phyloP scores from a whole-genome alignment of 768 basidiomycete species.

The Termitomyces sp. region DNA sequence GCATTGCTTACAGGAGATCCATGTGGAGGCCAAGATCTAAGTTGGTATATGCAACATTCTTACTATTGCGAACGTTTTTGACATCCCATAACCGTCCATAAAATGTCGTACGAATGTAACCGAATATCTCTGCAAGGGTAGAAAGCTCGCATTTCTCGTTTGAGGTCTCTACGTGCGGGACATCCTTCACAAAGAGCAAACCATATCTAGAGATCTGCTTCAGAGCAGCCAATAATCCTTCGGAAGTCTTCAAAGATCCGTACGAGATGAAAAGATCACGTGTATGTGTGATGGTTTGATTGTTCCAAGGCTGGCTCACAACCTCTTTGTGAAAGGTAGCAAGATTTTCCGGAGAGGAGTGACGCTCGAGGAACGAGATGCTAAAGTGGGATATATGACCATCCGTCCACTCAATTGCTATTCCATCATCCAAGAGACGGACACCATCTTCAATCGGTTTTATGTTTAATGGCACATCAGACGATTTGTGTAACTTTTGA shows the following conservation, averaged over 20 bases:
- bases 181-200: conserved; percentile 62
- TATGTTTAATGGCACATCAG: conserved; percentile 53
- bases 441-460: conserved; percentile 38
- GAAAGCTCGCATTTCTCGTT: conserved; percentile 62
- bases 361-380: conserved; percentile 36
- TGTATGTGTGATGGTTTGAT: conserved; percentile 10
- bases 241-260: conserved; percentile 34
- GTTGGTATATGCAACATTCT: conserved; percentile 94
- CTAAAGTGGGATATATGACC: conserved; percentile 56
- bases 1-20: conserved; percentile 73
- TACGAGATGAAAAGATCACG: conserved; percentile 54
- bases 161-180: conserved; percentile 58
- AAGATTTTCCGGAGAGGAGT: conserved; percentile 28
- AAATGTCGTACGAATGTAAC: conserved; percentile 79
- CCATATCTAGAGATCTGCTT: conserved; percentile 69
- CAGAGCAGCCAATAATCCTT: conserved; percentile 52
- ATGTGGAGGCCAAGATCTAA: conserved; percentile 84
- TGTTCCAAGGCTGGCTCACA: conserved; percentile 9
- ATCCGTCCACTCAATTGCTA: conserved; percentile 51
- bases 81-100: conserved; percentile 92
- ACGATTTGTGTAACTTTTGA: conserved; percentile 72
- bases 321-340: conserved; percentile 15
- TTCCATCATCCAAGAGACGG: conserved; percentile 33
- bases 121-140: conserved; percentile 60
- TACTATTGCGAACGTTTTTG: conserved; percentile 61